A percentile compares a stretch with the other conserved stretches of the same genome.
Evolutionary conservation across 2,329 filamentous ascomycete species (phyloP).

Genomic region (Aspergillus sp.): DNA sequence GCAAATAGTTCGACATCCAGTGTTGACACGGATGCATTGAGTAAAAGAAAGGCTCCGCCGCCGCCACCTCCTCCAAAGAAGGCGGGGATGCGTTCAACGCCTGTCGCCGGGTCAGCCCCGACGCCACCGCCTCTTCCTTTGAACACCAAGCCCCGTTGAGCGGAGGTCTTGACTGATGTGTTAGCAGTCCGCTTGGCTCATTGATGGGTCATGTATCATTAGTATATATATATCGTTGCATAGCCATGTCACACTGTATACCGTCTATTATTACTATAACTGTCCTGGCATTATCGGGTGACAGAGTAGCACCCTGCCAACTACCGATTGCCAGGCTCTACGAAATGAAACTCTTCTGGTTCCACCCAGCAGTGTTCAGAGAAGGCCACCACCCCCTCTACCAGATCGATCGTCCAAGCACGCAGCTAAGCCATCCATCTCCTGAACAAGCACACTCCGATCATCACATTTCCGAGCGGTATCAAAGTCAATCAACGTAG

Average conservation of each 20-base stretch:
- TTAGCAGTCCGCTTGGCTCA: neutral
- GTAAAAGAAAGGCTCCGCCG: constrained; percentile 55
- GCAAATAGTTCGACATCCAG: constrained; percentile 28
- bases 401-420: constrained; percentile 19
- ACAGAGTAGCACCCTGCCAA: too few relatives aligned
- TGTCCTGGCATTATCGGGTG: too few relatives aligned
- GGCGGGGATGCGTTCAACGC: constrained; percentile 46
- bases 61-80: constrained; percentile 61
- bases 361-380: neutral
- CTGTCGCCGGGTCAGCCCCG: constrained; percentile 32
- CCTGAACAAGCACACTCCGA: constrained; percentile 16
- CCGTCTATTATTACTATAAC: too few relatives aligned
- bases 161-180: constrained; percentile 21
- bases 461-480: constrained; percentile 29
- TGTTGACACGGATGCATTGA: constrained; percentile 35
- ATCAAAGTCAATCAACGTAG: constrained; percentile 32
- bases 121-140: constrained; percentile 59
- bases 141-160: constrained; percentile 56
- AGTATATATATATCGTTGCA: neutral
- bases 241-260: neutral
- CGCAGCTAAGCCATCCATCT: constrained; percentile 18
- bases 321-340: too few relatives aligned
- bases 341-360: too few relatives aligned
- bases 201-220: neutral
- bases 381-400: constrained; percentile 18